These are phyloP conservation scores for Trametes sanguinea DNA, from an alignment of 768 basidiomycete genomes.

Conservation along the genomic window DNA sequence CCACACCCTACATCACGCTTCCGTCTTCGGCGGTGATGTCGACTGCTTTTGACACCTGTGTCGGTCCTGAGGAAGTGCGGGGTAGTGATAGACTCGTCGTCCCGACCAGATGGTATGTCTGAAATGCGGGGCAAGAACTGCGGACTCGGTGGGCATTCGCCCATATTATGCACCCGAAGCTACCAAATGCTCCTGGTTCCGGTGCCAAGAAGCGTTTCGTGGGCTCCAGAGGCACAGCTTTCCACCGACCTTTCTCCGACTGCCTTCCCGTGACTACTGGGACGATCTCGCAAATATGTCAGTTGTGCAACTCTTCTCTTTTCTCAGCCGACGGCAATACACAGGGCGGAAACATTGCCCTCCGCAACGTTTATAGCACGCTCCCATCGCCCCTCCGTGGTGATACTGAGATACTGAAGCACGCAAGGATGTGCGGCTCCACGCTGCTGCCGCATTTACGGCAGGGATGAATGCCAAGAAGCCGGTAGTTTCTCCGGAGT, in stretches of 20 bases:
- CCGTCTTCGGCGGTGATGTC: too few relatives aligned
- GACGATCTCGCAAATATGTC: slow-evolving; percentile 8
- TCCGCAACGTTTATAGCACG: background rate
- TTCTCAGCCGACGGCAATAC: background rate
- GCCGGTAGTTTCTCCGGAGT: slow-evolving; percentile 15
- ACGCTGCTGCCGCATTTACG: background rate
- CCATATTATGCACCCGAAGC: background rate
- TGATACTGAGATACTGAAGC: background rate
- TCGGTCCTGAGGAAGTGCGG: slow-evolving; percentile 8
- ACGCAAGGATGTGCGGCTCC: background rate
- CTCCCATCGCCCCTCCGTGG: background rate
- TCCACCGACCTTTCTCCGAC: slow-evolving; percentile 14
- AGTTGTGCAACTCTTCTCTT: background rate
- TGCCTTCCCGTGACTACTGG: slow-evolving; percentile 9
- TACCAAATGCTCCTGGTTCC: background rate
- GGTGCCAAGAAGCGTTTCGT: slow-evolving; percentile 9
- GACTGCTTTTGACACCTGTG: background rate
- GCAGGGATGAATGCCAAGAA: slow-evolving; percentile 6
- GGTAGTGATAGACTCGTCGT: background rate
- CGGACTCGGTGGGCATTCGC: background rate
- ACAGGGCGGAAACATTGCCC: slow-evolving; percentile 3
- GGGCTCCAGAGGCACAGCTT: background rate
- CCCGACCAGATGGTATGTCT: background rate
- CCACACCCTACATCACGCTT: too few relatives aligned
- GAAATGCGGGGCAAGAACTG: background rate